Conservation (phyloP, 805 yeast genomes). For the Myxozyma sirexii region DNA sequence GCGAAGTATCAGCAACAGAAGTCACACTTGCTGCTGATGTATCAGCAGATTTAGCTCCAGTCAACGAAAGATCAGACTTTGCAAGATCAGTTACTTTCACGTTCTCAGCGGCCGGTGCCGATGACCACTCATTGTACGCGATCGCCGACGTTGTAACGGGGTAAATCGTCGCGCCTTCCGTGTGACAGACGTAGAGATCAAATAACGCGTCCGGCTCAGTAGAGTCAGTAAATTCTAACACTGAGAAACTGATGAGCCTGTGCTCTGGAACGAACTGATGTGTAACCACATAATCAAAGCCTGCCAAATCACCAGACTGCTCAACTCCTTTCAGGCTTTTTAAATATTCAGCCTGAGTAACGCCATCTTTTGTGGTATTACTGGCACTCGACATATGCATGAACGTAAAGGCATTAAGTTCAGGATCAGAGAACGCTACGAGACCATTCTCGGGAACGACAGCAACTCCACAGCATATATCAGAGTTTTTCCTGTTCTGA, state of each 20-base stretch:
- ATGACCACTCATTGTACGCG: conserved; percentile 20
- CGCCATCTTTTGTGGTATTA: background rate
- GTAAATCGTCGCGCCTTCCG: conserved; percentile 27
- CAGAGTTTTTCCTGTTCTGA: background rate
- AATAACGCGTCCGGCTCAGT: conserved; percentile 16
- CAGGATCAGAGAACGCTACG: conserved; percentile 27
- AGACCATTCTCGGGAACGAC: conserved; percentile 17
- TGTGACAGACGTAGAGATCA: conserved; percentile 27
- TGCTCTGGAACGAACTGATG: conserved; percentile 12
- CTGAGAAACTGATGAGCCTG: conserved; percentile 17
- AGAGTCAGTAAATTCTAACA: conserved; percentile 16
- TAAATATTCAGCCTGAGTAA: conserved; percentile 22
- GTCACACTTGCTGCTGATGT: background rate
- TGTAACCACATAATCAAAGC: conserved; percentile 19
- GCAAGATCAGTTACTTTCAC: background rate
- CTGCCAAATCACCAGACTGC: background rate
- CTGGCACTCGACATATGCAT: conserved; percentile 21
- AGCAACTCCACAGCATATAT: conserved; percentile 4
- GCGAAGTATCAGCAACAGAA: background rate
- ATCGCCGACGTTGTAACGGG: conserved; percentile 16
- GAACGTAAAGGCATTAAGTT: conserved; percentile 22
- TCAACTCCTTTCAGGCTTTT: background rate
- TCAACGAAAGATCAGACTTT: background rate
- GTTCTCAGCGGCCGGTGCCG: conserved; percentile 6
- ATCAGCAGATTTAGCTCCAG: background rate